Evolutionary conservation across 768 basidiomycete genomes (phyloP).

Genomic region (Auriscalpium orientale): DNA sequence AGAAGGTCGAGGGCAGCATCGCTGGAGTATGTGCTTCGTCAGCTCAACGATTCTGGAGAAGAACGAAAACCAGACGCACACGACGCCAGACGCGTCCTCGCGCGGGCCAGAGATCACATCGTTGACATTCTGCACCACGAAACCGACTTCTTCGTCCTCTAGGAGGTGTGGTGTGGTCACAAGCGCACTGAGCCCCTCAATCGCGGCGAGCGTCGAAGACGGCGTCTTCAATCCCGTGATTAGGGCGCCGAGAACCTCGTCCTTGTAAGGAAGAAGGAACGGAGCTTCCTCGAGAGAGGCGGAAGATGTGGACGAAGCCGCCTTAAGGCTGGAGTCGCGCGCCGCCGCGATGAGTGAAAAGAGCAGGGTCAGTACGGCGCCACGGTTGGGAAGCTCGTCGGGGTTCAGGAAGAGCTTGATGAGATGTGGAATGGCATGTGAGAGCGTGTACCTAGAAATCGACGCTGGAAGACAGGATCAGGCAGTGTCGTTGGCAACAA

Average conservation of each 20-base stretch:
- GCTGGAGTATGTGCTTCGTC: conserved; percentile 27
- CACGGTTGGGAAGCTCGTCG: conserved; percentile 58
- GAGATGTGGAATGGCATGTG: conserved; percentile 69
- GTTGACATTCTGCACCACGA: conserved; percentile 68
- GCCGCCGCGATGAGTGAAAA: conserved; percentile 55
- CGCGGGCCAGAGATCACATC: conserved; percentile 52
- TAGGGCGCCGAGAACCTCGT: conserved; percentile 62
- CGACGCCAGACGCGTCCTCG: conserved; percentile 32
- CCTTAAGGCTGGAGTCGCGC: conserved; percentile 31
- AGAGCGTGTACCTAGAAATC: conserved; percentile 58
- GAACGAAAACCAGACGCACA: conserved; percentile 20
- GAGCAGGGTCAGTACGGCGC: conserved; percentile 58
- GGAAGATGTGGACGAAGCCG: not conserved
- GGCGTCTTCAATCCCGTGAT: conserved; percentile 48
- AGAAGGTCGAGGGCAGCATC: conserved; percentile 55
- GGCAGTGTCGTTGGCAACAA: not conserved
- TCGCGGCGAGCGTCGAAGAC: conserved; percentile 46
- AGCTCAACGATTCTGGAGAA: not conserved
- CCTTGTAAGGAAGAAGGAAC: conserved; percentile 56
- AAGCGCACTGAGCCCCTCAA: conserved; percentile 60
- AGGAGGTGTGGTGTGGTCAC: conserved; percentile 59
- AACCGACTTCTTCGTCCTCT: conserved; percentile 66
- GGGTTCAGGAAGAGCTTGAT: conserved; percentile 67
- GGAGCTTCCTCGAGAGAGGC: not conserved
- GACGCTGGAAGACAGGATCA: conserved; percentile 40